Base-by-base conservation (phyloP, 169 alveolate species). In the Cryptosporidium meleagridis region DNA sequence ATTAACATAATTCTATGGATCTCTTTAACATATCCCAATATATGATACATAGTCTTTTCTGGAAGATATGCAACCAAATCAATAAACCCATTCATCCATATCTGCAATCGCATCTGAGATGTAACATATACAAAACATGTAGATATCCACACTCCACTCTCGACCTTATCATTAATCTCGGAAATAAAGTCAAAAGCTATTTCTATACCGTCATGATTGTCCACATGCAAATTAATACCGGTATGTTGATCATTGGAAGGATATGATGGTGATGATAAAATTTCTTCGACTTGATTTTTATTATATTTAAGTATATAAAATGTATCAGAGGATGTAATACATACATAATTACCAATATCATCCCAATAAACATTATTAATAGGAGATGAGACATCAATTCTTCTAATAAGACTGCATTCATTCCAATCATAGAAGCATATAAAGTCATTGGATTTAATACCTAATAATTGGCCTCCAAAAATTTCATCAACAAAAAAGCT, bases 361-460 rank as follows among this genome's bases (percentile, higher is more conserved):
- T 75, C 85, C 92, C 92, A 84, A 70, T 85, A 62, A 31, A 61
- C 84, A 68, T 45, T 75, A 73, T 85, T 29, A 67, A 85, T 53
- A 29, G 85, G 75, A 44, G 87, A 85, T 31, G 87, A 85, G 45
- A 55, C 85, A 51, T 58, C 91, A 45, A 68, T 41, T 67, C 89
- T 53, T 84, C 97, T 75, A 10, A 96, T 93, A 7, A 95, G 92
- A 33, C 91, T 91, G 23, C 95, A 95, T 62, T 92, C 91, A 26
- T 91, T 95, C 99, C 99, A 97, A 91, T 97, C 99, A 94, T 97
- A 98, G 93, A 98, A 98, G 71, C 97, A 95, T 45, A 97, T 91
- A 80, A 94, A 96, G 69, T 96, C 98, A 71, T 87, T 92, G 52
- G 98, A 93, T 71, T 94, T 95, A 39, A 97, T 95, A 26, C 97